Conservation (phyloP, 1,284 basidiomycete species). For the Polyporus tsugae region DNA sequence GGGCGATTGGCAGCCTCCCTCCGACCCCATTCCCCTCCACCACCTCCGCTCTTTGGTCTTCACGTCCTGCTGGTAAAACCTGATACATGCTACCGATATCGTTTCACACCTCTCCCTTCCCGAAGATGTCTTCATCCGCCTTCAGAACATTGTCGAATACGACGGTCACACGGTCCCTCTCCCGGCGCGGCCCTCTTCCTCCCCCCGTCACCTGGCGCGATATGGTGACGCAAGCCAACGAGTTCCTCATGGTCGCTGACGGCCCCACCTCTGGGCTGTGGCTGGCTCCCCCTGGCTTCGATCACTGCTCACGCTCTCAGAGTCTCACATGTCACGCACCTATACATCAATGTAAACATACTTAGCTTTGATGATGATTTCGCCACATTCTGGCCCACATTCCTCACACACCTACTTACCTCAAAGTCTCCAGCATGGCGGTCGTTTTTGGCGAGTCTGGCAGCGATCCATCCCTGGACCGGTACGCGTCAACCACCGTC, state of each 20-base stretch:
- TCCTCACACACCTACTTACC: neutral
- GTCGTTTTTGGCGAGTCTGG: neutral
- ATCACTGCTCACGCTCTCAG: neutral
- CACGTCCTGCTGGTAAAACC: neutral
- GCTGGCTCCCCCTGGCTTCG: neutral
- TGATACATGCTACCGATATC: neutral
- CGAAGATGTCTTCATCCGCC: neutral
- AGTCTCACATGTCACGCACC: neutral
- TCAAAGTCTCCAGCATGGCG: neutral
- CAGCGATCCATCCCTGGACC: neutral
- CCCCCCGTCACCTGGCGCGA: neutral
- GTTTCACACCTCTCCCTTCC: neutral
- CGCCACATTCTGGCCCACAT: neutral
- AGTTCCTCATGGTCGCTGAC: neutral
- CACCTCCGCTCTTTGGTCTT: neutral
- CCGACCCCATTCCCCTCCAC: neutral
- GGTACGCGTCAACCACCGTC: neutral
- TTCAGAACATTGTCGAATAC: neutral
- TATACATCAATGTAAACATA: neutral
- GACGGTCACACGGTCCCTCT: neutral
- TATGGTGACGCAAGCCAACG: neutral
- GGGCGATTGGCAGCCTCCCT: neutral
- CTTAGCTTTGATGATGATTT: neutral
- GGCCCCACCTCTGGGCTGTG: neutral
- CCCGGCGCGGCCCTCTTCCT: neutral